Percentiles rank a stretch among this genome's conserved stretches.
These are phyloP conservation scores for Hansenula sp. DNA, from an alignment of 1,139 yeast species.

Conservation along the genomic window DNA sequence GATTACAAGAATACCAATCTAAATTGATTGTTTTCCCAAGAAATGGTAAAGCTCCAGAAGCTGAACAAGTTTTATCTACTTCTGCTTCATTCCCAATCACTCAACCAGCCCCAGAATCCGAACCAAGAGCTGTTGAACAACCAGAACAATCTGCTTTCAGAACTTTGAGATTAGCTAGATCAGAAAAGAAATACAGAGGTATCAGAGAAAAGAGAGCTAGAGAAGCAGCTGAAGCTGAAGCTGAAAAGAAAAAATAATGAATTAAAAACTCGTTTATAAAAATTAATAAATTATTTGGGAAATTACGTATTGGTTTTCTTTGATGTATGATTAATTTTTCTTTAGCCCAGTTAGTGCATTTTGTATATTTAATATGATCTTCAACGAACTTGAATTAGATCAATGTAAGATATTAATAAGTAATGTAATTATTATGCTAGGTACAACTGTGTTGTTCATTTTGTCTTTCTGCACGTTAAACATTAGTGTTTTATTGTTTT, in stretches of 20 bases:
- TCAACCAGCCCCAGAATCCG: slow-evolving; percentile 63
- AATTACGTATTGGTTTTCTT: not conserved
- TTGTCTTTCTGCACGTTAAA: not conserved
- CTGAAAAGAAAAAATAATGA: slow-evolving; percentile 4
- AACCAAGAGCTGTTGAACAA: slow-evolving; percentile 85
- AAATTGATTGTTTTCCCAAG: slow-evolving; percentile 92
- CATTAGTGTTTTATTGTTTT: no score
- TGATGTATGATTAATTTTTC: not conserved
- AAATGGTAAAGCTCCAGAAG: slow-evolving; percentile 70
- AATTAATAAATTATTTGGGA: slow-evolving; percentile 1
- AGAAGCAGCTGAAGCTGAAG: slow-evolving; percentile 65
- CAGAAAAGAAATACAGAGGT: slow-evolving; percentile 91
- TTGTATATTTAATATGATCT: not conserved
- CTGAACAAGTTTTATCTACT: slow-evolving; percentile 63
- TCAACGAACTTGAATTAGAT: not conserved
- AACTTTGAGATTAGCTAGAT: slow-evolving; percentile 93
- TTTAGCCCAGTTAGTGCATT: not conserved
- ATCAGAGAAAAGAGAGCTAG: slow-evolving; percentile 95
- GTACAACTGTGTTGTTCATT: no score
- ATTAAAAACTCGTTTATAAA: slow-evolving; percentile 1
- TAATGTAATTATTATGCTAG: not conserved
- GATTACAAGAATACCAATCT: slow-evolving; percentile 91
- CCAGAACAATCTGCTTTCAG: slow-evolving; percentile 88
- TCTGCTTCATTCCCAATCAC: slow-evolving; percentile 86
- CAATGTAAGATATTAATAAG: not conserved